Evolutionary conservation across 805 yeast genomes (phyloP), one percentile per base, ranked within the genome.

Genomic region (Candida coquimbonensis): DNA sequence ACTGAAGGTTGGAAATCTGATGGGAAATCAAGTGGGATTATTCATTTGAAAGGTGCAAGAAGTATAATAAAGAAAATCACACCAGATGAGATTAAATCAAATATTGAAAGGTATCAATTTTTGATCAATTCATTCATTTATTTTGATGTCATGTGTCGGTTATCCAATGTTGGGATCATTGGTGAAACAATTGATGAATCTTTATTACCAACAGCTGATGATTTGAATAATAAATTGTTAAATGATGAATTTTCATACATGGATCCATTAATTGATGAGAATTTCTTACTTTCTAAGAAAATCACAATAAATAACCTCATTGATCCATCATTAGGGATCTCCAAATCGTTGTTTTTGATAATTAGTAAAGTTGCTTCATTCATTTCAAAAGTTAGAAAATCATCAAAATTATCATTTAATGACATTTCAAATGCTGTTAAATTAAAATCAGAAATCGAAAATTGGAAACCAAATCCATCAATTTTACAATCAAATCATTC

Each of bases 1-100:
- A 74, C 83, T 36, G 87, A 82, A 57, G 72, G 82, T 0, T 81
- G 87, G 87, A 82, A 80, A 55, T 73, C 80, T 12, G 82, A 77
- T 47, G 80, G 76, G 5, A 73, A 25, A 40, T 38, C 83, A 3
- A 77, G 83, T 24, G 87, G 87, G 12, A 77, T 81, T 44, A 81
- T 83, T 2, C 88, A 81, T 62, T 66, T 81, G 47, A 77, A 75
- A 54, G 87, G 87, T 29, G 87, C 87, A 5, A 72, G 74, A 48
- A 72, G 78, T 12, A 75, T 81, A 74, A 78, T 74, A 47, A 71
- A 72, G 48, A 74, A 77, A 12, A 57, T 70, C 36, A 50, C 50
- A 9, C 43, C 45, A 3, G 31, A 46, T 5, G 44, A 45, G 11
- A 49, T 51, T 5, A 40, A 36, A n/a, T 13, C 40, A 13, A 49